phyloP scores from a whole-genome alignment of 805 yeast genomes.

The Candida quercuum region DNA sequence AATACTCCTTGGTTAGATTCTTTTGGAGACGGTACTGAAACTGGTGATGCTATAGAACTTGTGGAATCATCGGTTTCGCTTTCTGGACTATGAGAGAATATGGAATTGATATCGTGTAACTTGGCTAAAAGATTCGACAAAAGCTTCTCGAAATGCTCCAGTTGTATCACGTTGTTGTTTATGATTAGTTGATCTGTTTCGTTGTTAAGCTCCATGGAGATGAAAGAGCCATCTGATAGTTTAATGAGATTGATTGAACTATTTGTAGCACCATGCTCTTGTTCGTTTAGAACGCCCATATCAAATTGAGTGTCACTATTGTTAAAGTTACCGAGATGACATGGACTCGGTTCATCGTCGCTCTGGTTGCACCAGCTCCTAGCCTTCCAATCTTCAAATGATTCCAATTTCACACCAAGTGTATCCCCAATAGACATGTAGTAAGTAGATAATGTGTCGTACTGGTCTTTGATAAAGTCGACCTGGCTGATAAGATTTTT shows the following conservation, averaged over 20 bases:
- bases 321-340: no score
- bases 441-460: slow-evolving; percentile 6
- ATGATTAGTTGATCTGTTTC: slow-evolving; percentile 4
- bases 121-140: slow-evolving; percentile 4
- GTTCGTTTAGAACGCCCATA: no score
- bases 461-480: slow-evolving; percentile 9
- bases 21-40: slow-evolving; percentile 3
- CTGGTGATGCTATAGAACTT: slow-evolving; percentile 9
- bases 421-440: slow-evolving; percentile 15
- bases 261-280: no score
- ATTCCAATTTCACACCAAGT: slow-evolving; percentile 5
- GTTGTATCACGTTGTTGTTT: slow-evolving; percentile 12
- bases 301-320: no score
- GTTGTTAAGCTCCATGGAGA: slow-evolving; percentile 6
- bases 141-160: slow-evolving; percentile 11
- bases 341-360: slow-evolving; percentile 3
- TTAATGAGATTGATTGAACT: slow-evolving; percentile 7
- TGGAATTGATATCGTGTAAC: slow-evolving; percentile 3
- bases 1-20: background rate
- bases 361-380: background rate
- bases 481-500: slow-evolving; percentile 19
- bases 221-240: slow-evolving; percentile 10
- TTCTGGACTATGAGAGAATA: background rate
- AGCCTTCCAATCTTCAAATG: slow-evolving; percentile 16
- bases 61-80: background rate